Evolutionary conservation across 441 rosid genomes (phyloP), one percentile per base, ranked within the genome.

Genomic region (Biscutella laevigata): DNA sequence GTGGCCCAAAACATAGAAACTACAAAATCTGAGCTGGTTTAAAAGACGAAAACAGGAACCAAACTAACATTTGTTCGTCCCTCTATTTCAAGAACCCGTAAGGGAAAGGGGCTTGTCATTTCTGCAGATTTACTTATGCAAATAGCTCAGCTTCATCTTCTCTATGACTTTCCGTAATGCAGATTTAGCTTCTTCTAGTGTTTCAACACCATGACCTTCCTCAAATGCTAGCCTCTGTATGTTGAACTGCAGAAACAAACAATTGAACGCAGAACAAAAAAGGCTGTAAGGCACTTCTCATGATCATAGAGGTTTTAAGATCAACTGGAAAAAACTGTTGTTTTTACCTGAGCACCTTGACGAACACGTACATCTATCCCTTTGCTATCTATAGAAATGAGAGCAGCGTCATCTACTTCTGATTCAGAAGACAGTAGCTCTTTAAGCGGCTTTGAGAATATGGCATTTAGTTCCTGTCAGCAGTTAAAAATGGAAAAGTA

Each of bases 351-450:
- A 62, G 96, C 95, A 34, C 96, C 96, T 70, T 83, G 88, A 29
- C 94, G 95, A 42, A 92, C 86, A 16, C 98, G 75, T 26, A 88
- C 70, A 70, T 92, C 92, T 17, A 71, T 79, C 52, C 98, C 98
- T 74, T 79, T 92, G 75, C 98, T 86, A 71, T 92, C 98, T 54
- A 92, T 82, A 22, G 96, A 92, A 62, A 92, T 88, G 27, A 92
- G 67, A 56, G 98, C 96, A 47, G 83, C 98, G 65, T 88, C 98
- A 19, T 88, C 98, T 24, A 88, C 82, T 64, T 84, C 96, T 29
- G 67, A 43, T 60, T 82, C 94, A 0, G 43, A 47, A 0, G 88
- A 79, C 38, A 88, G 38, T 12, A 86, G 72, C 73, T 82, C 84
- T 61, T 66, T 86, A 21, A 88, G 85, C 41, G 82, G 89, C 69